These are phyloP conservation scores for Herpomyces periplanetae DNA, from an alignment of 2,329 filamentous ascomycete genomes.

Conservation along the genomic window DNA sequence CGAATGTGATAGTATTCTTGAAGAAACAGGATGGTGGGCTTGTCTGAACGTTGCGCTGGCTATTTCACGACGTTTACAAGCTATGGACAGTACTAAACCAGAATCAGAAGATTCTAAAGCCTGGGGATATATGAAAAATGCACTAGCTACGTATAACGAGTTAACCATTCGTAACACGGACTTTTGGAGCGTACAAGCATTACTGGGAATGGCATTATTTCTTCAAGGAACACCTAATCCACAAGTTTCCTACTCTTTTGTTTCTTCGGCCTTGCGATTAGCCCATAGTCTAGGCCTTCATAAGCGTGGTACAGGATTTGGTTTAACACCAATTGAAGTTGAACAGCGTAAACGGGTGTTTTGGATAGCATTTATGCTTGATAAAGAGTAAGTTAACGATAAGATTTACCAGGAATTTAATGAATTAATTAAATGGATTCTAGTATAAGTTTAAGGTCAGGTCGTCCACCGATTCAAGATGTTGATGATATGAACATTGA, in stretches of 20 bases:
- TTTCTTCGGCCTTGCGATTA: constrained; percentile 56
- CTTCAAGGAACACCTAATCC: constrained; percentile 87
- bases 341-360: constrained; percentile 52
- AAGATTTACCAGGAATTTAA: constrained; percentile 1
- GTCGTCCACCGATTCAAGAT: constrained; percentile 27
- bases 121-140: constrained; percentile 86
- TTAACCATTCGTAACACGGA: constrained; percentile 86
- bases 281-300: constrained; percentile 83
- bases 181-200: constrained; percentile 61
- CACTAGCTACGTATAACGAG: constrained; percentile 65
- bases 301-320: constrained; percentile 67
- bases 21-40: constrained; percentile 92
- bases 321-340: constrained; percentile 63
- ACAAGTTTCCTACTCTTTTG: constrained; percentile 61
- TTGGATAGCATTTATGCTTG: constrained; percentile 33
- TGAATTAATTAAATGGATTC: constrained; percentile 4
- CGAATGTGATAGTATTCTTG: constrained; percentile 30
- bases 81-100: constrained; percentile 75
- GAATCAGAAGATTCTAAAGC: constrained; percentile 73
- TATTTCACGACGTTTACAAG: constrained; percentile 61
- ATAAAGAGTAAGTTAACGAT: constrained; percentile 17
- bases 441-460: constrained; percentile 26
- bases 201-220: constrained; percentile 74
- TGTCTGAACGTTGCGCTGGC: constrained; percentile 72
- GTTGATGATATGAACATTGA: constrained; percentile 82